phyloP scores from a whole-genome alignment of 2,329 filamentous ascomycete genomes.

The Fusarium devonianum region DNA sequence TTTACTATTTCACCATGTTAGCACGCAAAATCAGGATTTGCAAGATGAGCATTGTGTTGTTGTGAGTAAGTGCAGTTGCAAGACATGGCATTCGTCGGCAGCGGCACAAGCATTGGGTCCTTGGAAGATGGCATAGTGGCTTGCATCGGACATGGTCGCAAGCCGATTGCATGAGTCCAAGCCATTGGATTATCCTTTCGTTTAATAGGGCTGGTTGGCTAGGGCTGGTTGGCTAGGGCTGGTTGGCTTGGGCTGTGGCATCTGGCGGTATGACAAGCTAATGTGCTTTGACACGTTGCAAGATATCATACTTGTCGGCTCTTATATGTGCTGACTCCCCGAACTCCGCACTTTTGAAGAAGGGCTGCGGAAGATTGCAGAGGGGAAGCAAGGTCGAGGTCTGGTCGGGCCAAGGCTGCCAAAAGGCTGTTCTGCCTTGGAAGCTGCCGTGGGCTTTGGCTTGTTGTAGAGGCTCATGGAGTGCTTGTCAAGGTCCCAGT shows the following conservation, averaged over 20 bases:
- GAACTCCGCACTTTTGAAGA: constrained; percentile 10
- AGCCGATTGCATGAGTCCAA: constrained; percentile 7
- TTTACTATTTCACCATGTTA: constrained; percentile 68
- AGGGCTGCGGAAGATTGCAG: constrained; percentile 13
- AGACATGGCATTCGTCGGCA: constrained; percentile 8
- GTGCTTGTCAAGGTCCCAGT: constrained; percentile 20
- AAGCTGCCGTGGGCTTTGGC: constrained; percentile 6
- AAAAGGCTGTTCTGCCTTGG: constrained; percentile 8
- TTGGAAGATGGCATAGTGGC: constrained; percentile 30
- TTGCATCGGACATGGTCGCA: constrained; percentile 28
- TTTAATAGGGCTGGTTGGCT: constrained; percentile 6
- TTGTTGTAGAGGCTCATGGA: constrained; percentile 17
- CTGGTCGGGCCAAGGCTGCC: too few relatives aligned
- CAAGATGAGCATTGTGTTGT: constrained; percentile 10
- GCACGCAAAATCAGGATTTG: constrained; percentile 9
- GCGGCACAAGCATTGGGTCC: constrained; percentile 23
- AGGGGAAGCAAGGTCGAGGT: constrained; percentile 5
- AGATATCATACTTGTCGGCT: neutral
- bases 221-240: too few relatives aligned
- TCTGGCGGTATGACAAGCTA: neutral
- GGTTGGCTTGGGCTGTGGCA: constrained; percentile 2
- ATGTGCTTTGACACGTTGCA: constrained; percentile 6
- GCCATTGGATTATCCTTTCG: constrained; percentile 1
- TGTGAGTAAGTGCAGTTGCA: constrained; percentile 11
- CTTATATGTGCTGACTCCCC: neutral